Conservation (phyloP, 2,329 filamentous ascomycete species). For the Aspergillus tamarii region DNA sequence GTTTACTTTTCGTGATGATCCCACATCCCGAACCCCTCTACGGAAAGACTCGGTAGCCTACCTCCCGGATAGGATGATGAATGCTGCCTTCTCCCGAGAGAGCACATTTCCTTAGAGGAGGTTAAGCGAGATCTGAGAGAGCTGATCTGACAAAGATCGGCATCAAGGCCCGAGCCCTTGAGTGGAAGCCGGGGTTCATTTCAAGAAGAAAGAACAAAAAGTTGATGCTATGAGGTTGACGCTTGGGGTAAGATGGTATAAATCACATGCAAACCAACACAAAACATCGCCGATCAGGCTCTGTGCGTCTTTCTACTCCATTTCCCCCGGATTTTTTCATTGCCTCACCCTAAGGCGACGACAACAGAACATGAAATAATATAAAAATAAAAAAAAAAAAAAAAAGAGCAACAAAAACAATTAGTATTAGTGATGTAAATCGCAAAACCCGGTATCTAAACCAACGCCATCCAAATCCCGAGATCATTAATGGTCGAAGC, state of each 20-base stretch:
- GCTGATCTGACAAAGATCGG: not conserved
- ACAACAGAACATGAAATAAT: too few relatives aligned
- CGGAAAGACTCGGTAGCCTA: not conserved
- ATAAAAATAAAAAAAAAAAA: not conserved
- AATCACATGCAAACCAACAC: not conserved
- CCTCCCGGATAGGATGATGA: not conserved
- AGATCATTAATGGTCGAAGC: slow-evolving; percentile 3
- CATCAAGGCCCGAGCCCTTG: not conserved
- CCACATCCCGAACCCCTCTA: not conserved
- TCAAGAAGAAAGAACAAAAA: too few relatives aligned
- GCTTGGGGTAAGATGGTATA: not conserved
- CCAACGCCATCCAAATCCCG: slow-evolving; percentile 8
- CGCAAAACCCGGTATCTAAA: not conserved
- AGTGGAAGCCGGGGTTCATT: not conserved
- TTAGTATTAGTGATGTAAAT: not conserved
- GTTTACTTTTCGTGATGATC: not conserved
- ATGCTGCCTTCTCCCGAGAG: not conserved
- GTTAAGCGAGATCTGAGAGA: not conserved
- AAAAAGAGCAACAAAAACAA: not conserved
- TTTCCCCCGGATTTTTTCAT: slow-evolving; percentile 4
- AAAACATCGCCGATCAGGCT: slow-evolving; percentile 1
- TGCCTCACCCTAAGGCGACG: not conserved
- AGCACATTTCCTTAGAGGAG: not conserved
- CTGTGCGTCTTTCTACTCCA: not conserved
- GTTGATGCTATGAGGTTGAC: not conserved